A percentile compares a stretch with the other conserved stretches of the same genome.
phyloP scores from a whole-genome alignment of 768 basidiomycete genomes.

The Leccinellum albellum region DNA sequence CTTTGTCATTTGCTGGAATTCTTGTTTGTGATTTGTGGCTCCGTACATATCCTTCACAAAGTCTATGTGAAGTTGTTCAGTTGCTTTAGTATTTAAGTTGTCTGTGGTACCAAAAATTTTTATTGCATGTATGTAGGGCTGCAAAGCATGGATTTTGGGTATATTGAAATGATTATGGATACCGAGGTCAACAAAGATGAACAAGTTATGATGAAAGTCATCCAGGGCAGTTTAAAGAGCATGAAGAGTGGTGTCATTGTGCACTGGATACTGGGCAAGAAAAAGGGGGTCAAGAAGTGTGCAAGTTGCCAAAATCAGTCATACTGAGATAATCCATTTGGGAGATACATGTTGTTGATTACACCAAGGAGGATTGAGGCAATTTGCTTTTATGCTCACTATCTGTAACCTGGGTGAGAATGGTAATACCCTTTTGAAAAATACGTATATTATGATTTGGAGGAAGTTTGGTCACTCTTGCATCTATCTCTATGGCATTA shows the following conservation, averaged over 20 bases:
- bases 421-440: too few species aligned
- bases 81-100: background rate
- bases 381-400: background rate
- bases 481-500: background rate
- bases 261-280: background rate
- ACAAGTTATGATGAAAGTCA: background rate
- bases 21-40: background rate
- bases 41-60: background rate
- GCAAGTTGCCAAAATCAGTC: background rate
- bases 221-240: background rate
- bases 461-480: background rate
- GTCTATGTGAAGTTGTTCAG: too few species aligned
- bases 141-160: background rate
- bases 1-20: background rate
- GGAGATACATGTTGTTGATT: background rate
- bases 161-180: background rate
- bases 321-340: background rate
- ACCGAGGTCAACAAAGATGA: background rate
- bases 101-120: too few species aligned
- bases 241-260: background rate
- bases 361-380: background rate
- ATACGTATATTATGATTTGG: background rate
- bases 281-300: background rate
- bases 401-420: background rate
- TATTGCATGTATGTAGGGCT: background rate